Percentiles rank a stretch among this genome's conserved stretches.
Conservation (phyloP, 768 basidiomycete genomes). For the Agaricus subrufescens region DNA sequence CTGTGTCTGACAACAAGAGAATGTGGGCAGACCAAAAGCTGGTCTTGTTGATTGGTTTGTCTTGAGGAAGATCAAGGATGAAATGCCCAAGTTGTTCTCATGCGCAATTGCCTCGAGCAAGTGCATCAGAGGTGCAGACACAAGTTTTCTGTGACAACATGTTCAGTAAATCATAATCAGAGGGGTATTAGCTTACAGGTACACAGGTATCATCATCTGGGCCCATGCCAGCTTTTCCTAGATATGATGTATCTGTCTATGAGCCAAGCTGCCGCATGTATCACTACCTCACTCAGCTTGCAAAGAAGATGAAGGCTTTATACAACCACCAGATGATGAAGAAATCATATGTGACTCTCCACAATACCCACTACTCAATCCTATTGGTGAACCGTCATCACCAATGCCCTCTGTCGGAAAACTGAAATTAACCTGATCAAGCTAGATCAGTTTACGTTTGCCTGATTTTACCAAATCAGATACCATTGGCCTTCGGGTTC, state of each 20-base stretch:
- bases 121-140: conserved; percentile 83
- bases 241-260: conserved; percentile 80
- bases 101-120: conserved; percentile 67
- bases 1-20: conserved; percentile 41
- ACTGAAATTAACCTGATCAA: too few relatives aligned
- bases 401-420: too few relatives aligned
- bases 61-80: conserved; percentile 72
- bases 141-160: conserved; percentile 75
- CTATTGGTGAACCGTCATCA: too few relatives aligned
- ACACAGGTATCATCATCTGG: conserved; percentile 43
- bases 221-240: conserved; percentile 55
- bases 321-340: too few relatives aligned
- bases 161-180: conserved; percentile 7
- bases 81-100: conserved; percentile 77
- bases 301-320: too few relatives aligned
- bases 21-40: conserved; percentile 88
- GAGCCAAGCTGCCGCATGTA: too few relatives aligned
- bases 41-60: conserved; percentile 61
- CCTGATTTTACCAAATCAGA: too few relatives aligned
- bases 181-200: conserved; percentile 50
- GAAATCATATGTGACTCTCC: too few relatives aligned
- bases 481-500: too few relatives aligned
- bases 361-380: too few relatives aligned
- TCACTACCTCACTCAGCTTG: too few relatives aligned
- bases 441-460: too few relatives aligned